Evolutionary conservation across 2,329 filamentous ascomycete species (phyloP).

Genomic region (Arthrobotrys sphaeroides): DNA sequence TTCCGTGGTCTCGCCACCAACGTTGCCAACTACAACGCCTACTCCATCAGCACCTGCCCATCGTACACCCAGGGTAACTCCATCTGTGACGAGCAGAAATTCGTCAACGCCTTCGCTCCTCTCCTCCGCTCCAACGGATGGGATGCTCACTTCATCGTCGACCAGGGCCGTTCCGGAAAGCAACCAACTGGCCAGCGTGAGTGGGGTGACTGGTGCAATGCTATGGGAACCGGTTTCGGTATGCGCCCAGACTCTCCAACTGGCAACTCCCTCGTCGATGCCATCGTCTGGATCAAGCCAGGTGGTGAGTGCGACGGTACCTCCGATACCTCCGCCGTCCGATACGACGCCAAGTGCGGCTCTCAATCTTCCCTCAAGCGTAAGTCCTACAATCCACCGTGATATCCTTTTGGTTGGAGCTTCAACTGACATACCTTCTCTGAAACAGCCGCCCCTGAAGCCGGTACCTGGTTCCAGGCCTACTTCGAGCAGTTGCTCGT

Average conservation of each 20-base stretch:
- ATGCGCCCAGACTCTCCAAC: slow-evolving; percentile 58
- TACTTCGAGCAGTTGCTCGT: slow-evolving; percentile 64
- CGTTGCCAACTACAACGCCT: slow-evolving; percentile 69
- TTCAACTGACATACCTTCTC: slow-evolving; percentile 55
- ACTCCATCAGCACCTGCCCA: slow-evolving; percentile 59
- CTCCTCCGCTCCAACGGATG: slow-evolving; percentile 58
- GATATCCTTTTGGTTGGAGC: neutral
- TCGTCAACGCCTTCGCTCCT: slow-evolving; percentile 62
- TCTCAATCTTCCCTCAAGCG: slow-evolving; percentile 60
- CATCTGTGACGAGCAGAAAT: slow-evolving; percentile 59
- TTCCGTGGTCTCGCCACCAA: slow-evolving; percentile 69
- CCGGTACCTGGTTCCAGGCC: slow-evolving; percentile 63
- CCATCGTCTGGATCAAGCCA: slow-evolving; percentile 61
- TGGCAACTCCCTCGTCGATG: slow-evolving; percentile 58
- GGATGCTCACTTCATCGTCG: slow-evolving; percentile 65
- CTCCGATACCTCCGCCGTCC: slow-evolving; percentile 64
- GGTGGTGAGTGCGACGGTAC: slow-evolving; percentile 64
- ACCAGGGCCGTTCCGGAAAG: slow-evolving; percentile 67
- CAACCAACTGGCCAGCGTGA: slow-evolving; percentile 66
- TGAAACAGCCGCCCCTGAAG: slow-evolving; percentile 63
- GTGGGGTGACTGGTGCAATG: slow-evolving; percentile 65
- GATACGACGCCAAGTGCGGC: slow-evolving; percentile 69
- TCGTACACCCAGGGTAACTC: slow-evolving; percentile 63
- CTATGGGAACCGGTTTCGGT: slow-evolving; percentile 59
- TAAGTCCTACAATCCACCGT: slow-evolving; percentile 43